Evolutionary conservation across 371 early-diverging fungal genomes (phyloP), one percentile per base, ranked within the genome.

Genomic region (Rhizomucor miehei): DNA sequence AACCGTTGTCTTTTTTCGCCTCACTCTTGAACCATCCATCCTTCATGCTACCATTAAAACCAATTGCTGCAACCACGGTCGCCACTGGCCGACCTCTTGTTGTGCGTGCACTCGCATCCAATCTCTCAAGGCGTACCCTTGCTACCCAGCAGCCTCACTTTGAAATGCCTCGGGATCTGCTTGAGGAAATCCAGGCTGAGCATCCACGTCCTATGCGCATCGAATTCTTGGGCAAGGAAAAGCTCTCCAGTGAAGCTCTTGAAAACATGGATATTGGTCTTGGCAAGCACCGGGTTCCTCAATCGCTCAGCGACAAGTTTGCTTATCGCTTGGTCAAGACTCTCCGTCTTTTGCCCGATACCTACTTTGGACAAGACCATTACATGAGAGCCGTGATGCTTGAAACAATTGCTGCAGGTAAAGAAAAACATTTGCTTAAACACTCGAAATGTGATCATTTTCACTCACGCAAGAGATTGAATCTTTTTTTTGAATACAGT

Each of bases 321-420:
- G 92, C 94, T 1, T 82, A 80, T 52, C 67, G 68, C 36, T 58
- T 79, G 5, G 92, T 93, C 48, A 89, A 85, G 61, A 57, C 73
- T 9, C 65, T 92, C 38, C 78, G 93, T 43, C 60, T 80, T 6
- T 82, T 89, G 6, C 86, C 90, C 0, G 93, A 92, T 61, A 62
- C 80, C 13, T 90, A 90, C 57, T 94, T 94, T 68, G 76, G 87
- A 41, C 81, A 79, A 56, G 78, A 89, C 59, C 90, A 93, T 60
- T 75, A 90, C 39, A 89, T 90, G 70, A 81, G 93, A 50, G 90
- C 87, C 3, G 91, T 93, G 6, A 88, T 92, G 77, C 79, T 93
- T 2, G 92, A 91, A 60, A 91, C 90, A 0, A 81, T 93, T n/a
- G 91, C 91, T 13, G 89, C 89, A 52, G 64, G 75, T 74, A 72